A percentile compares a stretch with the other conserved stretches of the same genome.
phyloP scores from a whole-genome alignment of 2,329 filamentous ascomycete species.

The Dactylellina drechsleri region DNA sequence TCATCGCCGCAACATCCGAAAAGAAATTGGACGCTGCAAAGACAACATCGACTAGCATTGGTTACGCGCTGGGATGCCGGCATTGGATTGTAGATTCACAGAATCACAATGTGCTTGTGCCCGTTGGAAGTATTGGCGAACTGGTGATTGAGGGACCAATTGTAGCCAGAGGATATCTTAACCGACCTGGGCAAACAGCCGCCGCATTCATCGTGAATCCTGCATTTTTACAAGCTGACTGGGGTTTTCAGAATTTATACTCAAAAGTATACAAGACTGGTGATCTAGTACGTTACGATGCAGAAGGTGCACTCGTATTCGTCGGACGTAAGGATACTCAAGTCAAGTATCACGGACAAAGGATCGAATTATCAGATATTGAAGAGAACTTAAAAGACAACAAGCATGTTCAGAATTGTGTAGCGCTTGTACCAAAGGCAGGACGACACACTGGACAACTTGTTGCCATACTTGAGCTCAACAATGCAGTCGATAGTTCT shows the following conservation, averaged over 20 bases:
- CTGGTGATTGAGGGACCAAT: conserved; percentile 70
- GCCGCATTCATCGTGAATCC: neutral
- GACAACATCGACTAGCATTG: conserved; percentile 63
- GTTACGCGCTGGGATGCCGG: conserved; percentile 64
- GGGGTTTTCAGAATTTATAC: conserved; percentile 7
- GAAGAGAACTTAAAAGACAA: conserved; percentile 15
- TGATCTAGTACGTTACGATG: neutral
- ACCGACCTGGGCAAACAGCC: conserved; percentile 61
- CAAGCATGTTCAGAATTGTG: conserved; percentile 19
- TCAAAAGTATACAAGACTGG: neutral
- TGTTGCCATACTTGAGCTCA: conserved; percentile 21
- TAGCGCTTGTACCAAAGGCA: conserved; percentile 19
- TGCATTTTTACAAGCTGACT: neutral
- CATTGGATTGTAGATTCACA: conserved; percentile 68
- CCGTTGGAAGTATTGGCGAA: conserved; percentile 66
- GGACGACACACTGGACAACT: conserved; percentile 13
- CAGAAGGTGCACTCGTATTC: neutral
- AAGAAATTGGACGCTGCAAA: conserved; percentile 58
- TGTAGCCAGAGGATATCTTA: conserved; percentile 72
- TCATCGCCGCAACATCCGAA: conserved; percentile 60
- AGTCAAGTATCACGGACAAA: no score
- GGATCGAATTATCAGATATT: conserved; percentile 17
- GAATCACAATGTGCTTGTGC: conserved; percentile 65
- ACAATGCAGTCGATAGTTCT: conserved; percentile 6
- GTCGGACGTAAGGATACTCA: no score